These are phyloP conservation scores for Gentiana straminea DNA, from an alignment of 257 asterid genomes.

Conservation along the genomic window DNA sequence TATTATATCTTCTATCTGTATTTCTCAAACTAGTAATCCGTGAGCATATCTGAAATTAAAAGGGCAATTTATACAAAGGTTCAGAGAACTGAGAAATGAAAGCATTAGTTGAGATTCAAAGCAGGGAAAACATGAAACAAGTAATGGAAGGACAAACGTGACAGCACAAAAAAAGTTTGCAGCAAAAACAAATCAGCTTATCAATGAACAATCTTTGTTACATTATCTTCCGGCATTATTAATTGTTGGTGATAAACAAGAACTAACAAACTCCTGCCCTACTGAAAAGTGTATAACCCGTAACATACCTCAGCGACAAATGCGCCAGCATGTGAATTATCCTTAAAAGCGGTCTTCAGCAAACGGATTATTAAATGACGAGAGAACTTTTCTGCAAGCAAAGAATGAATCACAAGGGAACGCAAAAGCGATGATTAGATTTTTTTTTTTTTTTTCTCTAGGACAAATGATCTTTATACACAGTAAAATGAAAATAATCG, in stretches of 20 bases:
- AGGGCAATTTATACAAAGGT: slow-evolving; percentile 3
- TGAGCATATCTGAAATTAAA: slow-evolving; percentile 56
- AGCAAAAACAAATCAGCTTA: neutral
- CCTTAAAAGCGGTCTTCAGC: slow-evolving; percentile 81
- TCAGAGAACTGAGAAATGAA: neutral
- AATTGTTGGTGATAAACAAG: no score
- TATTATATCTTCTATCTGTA: slow-evolving; percentile 44
- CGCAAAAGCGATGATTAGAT: neutral
- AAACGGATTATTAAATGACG: slow-evolving; percentile 78
- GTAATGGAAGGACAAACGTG: neutral
- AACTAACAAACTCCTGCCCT: no score
- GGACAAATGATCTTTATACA: no score
- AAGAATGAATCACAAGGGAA: neutral
- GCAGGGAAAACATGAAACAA: neutral
- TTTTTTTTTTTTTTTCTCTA: neutral
- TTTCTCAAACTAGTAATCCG: slow-evolving; percentile 51
- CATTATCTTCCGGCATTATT: no score
- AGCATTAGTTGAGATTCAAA: slow-evolving; percentile 4
- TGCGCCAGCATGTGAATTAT: slow-evolving; percentile 88
- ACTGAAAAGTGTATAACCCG: no score
- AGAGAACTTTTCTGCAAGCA: slow-evolving; percentile 75
- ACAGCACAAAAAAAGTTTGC: neutral
- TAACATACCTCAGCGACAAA: slow-evolving; percentile 83
- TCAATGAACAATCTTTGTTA: no score
- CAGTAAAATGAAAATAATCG: no score